phyloP scores from a whole-genome alignment of 2,329 filamentous ascomycete genomes.

The Sporothrix sp. region DNA sequence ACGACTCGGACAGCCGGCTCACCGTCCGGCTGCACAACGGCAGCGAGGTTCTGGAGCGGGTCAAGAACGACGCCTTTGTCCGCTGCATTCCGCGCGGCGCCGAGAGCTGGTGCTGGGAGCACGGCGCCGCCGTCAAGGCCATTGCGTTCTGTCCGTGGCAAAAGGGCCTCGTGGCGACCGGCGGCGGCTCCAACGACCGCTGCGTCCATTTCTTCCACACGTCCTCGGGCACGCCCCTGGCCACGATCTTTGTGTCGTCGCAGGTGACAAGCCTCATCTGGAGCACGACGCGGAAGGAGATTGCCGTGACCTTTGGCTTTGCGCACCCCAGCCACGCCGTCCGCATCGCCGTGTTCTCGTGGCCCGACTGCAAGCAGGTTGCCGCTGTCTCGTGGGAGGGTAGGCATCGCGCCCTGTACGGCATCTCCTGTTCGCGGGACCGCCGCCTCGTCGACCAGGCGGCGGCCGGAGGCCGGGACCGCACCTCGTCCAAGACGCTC shows the following conservation, averaged over 20 bases:
- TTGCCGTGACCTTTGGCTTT: conserved; percentile 89
- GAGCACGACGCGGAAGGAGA: conserved; percentile 76
- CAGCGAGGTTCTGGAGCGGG: conserved; percentile 8
- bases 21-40: background rate
- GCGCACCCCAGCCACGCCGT: conserved; percentile 81
- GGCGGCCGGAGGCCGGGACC: background rate
- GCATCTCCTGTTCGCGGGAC: conserved; percentile 57
- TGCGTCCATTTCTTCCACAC: conserved; percentile 95
- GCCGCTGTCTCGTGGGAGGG: conserved; percentile 77
- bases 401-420: conserved; percentile 71
- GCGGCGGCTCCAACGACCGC: conserved; percentile 87
- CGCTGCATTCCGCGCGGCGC: conserved; percentile 38
- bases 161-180: conserved; percentile 74
- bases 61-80: background rate
- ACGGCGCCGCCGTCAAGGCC: conserved; percentile 87
- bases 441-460: background rate
- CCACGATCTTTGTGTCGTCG: conserved; percentile 83
- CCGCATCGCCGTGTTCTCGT: conserved; percentile 85
- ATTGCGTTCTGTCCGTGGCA: conserved; percentile 97
- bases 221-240: conserved; percentile 68
- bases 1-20: conserved; percentile 4
- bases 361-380: conserved; percentile 83
- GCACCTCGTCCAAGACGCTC: conserved; percentile 29
- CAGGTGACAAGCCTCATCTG: conserved; percentile 91
- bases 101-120: conserved; percentile 63